A percentile compares a stretch with the other conserved stretches of the same genome.
Evolutionary conservation across 2,329 filamentous ascomycete species (phyloP).

Genomic region (Talaromyces marneffei): DNA sequence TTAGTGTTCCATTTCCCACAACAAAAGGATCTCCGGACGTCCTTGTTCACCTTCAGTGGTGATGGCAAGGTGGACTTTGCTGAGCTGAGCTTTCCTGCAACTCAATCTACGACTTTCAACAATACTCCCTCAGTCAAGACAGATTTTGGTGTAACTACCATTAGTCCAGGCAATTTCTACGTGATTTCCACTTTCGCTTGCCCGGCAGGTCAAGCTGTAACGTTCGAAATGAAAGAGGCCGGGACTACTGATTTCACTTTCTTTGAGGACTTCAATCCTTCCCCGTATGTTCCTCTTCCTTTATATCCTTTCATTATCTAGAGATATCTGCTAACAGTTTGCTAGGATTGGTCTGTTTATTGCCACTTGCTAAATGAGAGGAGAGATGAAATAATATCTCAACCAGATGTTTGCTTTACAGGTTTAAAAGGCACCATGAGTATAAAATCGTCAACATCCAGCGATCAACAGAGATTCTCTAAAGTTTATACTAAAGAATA

Average conservation of each 20-base stretch:
- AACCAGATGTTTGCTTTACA: background rate
- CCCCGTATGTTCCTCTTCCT: constrained; percentile 34
- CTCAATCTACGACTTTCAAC: constrained; percentile 48
- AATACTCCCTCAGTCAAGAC: constrained; percentile 47
- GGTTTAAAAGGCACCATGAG: background rate
- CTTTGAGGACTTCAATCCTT: constrained; percentile 60
- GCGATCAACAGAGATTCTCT: background rate
- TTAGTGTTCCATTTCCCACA: constrained; percentile 61
- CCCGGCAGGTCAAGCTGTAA: constrained; percentile 49
- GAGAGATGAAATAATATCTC: background rate
- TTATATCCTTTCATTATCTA: constrained; percentile 11
- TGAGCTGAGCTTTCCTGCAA: constrained; percentile 44
- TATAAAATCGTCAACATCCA: background rate
- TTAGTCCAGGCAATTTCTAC: constrained; percentile 52
- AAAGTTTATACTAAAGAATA: background rate
- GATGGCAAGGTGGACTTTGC: constrained; percentile 51
- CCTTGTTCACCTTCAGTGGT: constrained; percentile 51
- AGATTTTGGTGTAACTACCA: constrained; percentile 41
- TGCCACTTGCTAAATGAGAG: constrained; percentile 32
- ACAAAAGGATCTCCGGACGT: constrained; percentile 54
- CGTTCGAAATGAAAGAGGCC: constrained; percentile 48
- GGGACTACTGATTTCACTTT: constrained; percentile 52
- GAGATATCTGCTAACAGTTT: background rate
- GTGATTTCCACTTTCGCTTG: constrained; percentile 51
- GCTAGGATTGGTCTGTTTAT: constrained; percentile 38